These are phyloP conservation scores for Closterium sp. DNA, from an alignment of 139 green algal genomes.

Conservation along the genomic window DNA sequence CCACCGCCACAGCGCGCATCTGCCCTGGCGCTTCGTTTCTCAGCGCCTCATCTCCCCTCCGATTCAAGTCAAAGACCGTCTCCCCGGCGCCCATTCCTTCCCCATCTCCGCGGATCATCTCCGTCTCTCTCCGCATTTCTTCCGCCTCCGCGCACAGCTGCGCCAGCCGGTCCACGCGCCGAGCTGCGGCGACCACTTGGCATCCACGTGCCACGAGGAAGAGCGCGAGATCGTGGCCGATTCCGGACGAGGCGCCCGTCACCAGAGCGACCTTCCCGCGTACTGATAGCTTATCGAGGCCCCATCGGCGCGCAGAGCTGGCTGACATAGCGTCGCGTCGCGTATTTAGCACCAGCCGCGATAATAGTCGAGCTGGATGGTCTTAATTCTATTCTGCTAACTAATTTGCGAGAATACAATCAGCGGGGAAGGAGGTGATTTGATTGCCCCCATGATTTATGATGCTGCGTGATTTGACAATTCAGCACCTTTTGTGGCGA, in stretches of 20 bases:
- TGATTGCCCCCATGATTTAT: too few relatives aligned
- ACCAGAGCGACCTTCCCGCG: slow-evolving; percentile 13
- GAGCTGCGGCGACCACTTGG: slow-evolving; percentile 2
- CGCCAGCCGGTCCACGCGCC: not conserved
- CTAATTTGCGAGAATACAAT: not conserved
- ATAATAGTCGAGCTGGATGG: too few relatives aligned
- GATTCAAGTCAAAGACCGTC: too few relatives aligned
- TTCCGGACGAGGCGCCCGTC: slow-evolving; percentile 16
- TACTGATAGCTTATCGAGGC: not conserved
- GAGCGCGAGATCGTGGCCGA: slow-evolving; percentile 1
- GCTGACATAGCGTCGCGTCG: not conserved
- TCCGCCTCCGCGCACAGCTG: not conserved
- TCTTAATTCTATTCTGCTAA: not conserved
- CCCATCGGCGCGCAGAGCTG: not conserved
- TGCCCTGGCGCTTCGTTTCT: too few relatives aligned
- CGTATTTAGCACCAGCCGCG: not conserved
- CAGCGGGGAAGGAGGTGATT: too few relatives aligned
- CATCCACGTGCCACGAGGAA: not conserved
- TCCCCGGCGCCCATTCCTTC: not conserved
- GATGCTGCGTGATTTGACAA: too few relatives aligned
- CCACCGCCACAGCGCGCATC: too few relatives aligned
- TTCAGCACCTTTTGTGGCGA: too few relatives aligned
- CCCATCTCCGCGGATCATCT: not conserved
- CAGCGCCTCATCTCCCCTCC: not conserved
- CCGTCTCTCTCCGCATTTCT: not conserved